Evolutionary conservation across 2,329 filamentous ascomycete species (phyloP), one percentile per base, ranked within the genome.

Genomic region (Epichloe typhina): DNA sequence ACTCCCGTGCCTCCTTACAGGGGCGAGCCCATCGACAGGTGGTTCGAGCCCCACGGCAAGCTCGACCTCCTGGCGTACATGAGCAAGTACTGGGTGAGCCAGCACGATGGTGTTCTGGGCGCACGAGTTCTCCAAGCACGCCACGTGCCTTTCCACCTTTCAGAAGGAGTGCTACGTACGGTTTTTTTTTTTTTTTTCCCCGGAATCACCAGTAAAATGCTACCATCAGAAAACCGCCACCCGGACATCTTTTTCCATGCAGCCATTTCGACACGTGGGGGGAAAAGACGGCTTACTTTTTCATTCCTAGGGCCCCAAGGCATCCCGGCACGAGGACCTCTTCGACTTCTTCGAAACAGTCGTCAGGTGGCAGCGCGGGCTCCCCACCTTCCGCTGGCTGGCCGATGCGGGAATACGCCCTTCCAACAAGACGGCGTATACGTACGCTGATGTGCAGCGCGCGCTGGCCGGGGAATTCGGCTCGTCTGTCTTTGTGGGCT

Each of bases 81-180:
- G 82, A 77, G 80, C 60, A 80, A 73, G 59, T 74, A 59, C 72
- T 85, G 82, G 82, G 72, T 83, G 56, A 73, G 72, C 46, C 77
- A 78, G 56, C 67, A 67, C 53, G 72, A 74, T 46, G 47, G 71
- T 75, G 36, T 77, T 86, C 66, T 84, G 81, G 80, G 81, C 66
- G 39, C 80, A 84, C 67, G 80, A 84, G 61, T 84, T 81, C 69
- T 74, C 71, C 66, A 84, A 84, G 69, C 80, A 83, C 64, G 81
- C 74, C 3, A 84, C 81, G 13, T 86, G 82, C 71, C 84, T 69
- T 69, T 79, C 74, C 45, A 83, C 76, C 53, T 84, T 85, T 60
- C 79, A 84, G 59, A 65, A 71, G 5, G 73, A 77, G 33, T 86
- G 82, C 72, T 85, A 83, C 63, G 62, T 64, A 58, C 31, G 60